Evolutionary conservation across 108 stramenopile species (phyloP).

Genomic region (Nannochloropsis gaditana): DNA sequence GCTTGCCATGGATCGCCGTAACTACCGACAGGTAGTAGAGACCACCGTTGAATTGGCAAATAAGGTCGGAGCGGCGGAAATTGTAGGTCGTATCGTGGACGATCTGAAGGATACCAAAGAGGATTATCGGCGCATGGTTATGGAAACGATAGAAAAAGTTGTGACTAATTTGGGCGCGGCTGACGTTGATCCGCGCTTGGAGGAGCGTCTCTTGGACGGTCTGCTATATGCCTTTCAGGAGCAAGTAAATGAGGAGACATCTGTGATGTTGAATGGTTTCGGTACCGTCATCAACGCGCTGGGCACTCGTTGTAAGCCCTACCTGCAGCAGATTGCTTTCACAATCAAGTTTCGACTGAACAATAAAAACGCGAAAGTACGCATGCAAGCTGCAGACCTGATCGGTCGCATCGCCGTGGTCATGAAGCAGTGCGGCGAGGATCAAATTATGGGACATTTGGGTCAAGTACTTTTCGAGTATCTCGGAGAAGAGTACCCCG

Average conservation of each 20-base stretch:
- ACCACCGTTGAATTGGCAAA: constrained; percentile 96
- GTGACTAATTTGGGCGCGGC: constrained; percentile 84
- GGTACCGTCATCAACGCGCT: constrained; percentile 92
- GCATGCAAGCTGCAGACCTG: constrained; percentile 98
- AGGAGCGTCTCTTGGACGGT: constrained; percentile 95
- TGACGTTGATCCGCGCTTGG: constrained; percentile 88
- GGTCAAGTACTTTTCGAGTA: constrained; percentile 98
- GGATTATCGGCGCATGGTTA: constrained; percentile 98
- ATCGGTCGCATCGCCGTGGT: constrained; percentile 94
- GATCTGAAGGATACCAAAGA: constrained; percentile 99
- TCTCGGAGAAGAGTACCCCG: constrained; percentile 97
- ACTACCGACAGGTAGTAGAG: constrained; percentile 91
- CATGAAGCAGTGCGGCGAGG: constrained; percentile 94
- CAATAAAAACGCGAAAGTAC: constrained; percentile 90
- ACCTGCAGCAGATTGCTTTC: constrained; percentile 93
- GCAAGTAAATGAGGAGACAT: constrained; percentile 70
- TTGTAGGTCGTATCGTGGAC: constrained; percentile 88
- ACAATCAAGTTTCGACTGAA: constrained; percentile 98
- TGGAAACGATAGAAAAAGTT: constrained; percentile 84
- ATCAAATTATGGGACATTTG: constrained; percentile 95
- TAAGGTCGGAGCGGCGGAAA: constrained; percentile 93
- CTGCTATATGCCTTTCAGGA: constrained; percentile 98
- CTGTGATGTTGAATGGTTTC: constrained; percentile 90
- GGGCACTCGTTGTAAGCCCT: constrained; percentile 91
- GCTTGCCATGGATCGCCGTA: constrained; percentile 95